Evolutionary conservation across 2,329 filamentous ascomycete genomes (phyloP), one percentile per base, ranked within the genome.

Genomic region (Emmonsia crescens): DNA sequence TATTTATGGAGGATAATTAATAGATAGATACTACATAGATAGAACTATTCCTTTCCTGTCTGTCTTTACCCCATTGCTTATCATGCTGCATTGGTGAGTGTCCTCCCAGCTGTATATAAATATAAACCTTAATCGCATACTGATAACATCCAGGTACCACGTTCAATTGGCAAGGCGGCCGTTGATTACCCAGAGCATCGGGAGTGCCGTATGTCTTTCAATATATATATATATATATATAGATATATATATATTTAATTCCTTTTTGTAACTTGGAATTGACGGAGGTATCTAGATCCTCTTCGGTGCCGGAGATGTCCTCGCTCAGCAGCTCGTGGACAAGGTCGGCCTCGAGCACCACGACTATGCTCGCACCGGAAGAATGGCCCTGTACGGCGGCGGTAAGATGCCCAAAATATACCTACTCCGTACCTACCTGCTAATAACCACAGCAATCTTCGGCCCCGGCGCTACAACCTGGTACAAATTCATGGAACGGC

Each of bases 251-350:
- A 4, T 21, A 38, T 31, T 60, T 29, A 54, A 54, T 38, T 55
- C 31, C 10, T 36, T n/a, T 19, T 29, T 9, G 49, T n/a, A 27
- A 27, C 12, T 31, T 24, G n/a, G 2, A 52, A 19, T 33, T n/a
- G 21, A 36, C 36, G 16, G 5, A 36, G 2, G 9, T 27, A 16
- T 48, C 58, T 66, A 86, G 83, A 74, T 97, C 63, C 86, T 99
- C 65, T 99, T 97, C 74, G 92, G 89, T 62, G 89, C 91, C 16
- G 94, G 94, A 70, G 94, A 99, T 78, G 81, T 88, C 64, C 86
- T 95, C 67, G 91, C 94, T 44, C 94, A 99, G 77, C 93, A 97
- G 77, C 81, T 85, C 42, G 89, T 99, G 63, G 93, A 97, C 78
- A 87, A 85, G 74, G 86, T 83, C 70, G 92, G 91, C 21, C 67